Evolutionary conservation across 768 basidiomycete species (phyloP).

Genomic region (Leccinum boreale): DNA sequence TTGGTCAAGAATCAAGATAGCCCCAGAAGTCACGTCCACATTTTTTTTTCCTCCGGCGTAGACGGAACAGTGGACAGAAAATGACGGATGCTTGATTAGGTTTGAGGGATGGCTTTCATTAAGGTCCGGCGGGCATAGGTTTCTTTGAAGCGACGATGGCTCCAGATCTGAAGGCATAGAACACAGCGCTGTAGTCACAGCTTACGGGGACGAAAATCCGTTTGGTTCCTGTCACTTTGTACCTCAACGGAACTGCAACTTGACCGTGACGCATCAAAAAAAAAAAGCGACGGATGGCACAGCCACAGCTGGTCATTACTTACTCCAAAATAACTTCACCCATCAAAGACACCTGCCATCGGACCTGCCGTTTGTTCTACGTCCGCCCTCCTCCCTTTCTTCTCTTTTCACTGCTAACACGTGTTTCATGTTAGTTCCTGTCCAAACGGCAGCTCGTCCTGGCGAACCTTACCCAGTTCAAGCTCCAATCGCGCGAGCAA

Average conservation of each 20-base stretch:
- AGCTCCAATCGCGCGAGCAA: slow-evolving; percentile 27
- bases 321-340: slow-evolving; percentile 12
- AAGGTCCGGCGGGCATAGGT: neutral
- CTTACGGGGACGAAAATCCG: neutral
- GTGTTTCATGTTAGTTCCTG: slow-evolving; percentile 8
- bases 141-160: neutral
- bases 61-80: neutral
- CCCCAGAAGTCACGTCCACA: neutral
- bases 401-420: neutral
- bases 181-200: neutral
- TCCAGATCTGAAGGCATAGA: neutral
- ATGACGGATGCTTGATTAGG: neutral
- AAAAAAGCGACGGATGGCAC: neutral
- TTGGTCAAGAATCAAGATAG: neutral
- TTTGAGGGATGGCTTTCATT: neutral
- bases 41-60: neutral
- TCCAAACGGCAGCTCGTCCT: slow-evolving; percentile 29
- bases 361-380: slow-evolving; percentile 24
- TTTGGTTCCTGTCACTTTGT: neutral
- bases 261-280: no score
- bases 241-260: neutral
- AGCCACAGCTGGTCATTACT: slow-evolving; percentile 8
- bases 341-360: slow-evolving; percentile 21
- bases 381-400: neutral
- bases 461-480: slow-evolving; percentile 27